Evolutionary conservation across 2,329 filamentous ascomycete genomes (phyloP).

Genomic region (Penicillium crustosum): DNA sequence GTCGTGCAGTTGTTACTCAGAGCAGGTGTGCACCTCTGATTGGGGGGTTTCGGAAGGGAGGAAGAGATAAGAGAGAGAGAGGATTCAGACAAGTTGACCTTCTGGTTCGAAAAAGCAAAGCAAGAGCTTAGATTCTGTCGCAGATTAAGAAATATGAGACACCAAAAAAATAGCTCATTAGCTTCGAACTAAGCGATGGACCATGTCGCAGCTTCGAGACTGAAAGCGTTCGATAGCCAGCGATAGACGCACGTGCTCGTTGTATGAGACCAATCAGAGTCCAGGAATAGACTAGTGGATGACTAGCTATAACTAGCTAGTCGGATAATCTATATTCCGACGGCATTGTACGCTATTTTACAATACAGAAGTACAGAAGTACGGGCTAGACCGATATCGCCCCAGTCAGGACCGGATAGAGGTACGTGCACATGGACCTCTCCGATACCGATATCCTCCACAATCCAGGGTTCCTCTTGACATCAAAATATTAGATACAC

Average conservation of each 20-base stretch:
- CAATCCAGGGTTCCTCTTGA: not conserved
- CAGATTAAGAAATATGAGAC: not conserved
- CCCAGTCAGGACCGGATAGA: not conserved
- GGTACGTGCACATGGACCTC: not conserved
- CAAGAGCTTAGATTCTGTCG: not conserved
- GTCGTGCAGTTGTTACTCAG: constrained; percentile 16
- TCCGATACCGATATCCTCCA: not conserved
- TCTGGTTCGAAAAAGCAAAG: not conserved
- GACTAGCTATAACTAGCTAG: not conserved
- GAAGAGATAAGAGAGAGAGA: not conserved
- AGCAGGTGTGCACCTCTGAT: constrained; percentile 6
- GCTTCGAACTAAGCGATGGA: not conserved
- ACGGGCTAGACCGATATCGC: constrained; percentile 2
- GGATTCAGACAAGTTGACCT: not conserved
- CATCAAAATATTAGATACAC: not conserved
- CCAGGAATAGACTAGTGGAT: no score
- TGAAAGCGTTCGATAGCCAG: constrained; percentile 10
- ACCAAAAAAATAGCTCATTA: not conserved
- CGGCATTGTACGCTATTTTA: not conserved
- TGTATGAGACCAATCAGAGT: not conserved
- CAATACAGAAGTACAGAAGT: not conserved
- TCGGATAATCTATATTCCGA: constrained; percentile 6
- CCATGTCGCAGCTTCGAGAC: not conserved
- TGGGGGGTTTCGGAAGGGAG: not conserved
- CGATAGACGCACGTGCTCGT: constrained; percentile 13